These are phyloP conservation scores for Xylaria arbuscula DNA, from an alignment of 2,329 filamentous ascomycete genomes.

Conservation along the genomic window DNA sequence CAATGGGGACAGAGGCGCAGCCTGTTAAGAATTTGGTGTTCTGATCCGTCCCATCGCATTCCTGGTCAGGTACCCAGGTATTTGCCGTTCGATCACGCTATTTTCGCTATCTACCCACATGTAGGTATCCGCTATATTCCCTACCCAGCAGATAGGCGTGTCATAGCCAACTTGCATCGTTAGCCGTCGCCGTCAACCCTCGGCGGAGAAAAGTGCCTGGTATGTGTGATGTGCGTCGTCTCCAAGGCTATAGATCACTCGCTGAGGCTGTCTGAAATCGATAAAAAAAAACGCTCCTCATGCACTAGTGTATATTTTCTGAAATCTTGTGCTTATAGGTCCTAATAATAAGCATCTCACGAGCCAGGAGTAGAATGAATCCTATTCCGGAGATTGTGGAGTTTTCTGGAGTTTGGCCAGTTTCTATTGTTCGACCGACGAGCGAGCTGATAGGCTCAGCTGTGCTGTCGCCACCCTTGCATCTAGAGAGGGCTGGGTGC, in stretches of 20 bases:
- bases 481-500: conserved; percentile 34
- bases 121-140: neutral
- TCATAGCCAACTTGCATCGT: conserved; percentile 1
- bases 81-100: conserved; percentile 24
- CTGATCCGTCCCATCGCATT: conserved; percentile 32
- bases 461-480: conserved; percentile 39
- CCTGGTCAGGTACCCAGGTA: conserved; percentile 17
- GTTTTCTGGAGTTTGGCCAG: conserved; percentile 48
- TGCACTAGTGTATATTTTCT: neutral
- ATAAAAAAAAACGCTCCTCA: neutral
- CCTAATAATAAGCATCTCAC: conserved; percentile 32
- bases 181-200: neutral
- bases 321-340: neutral
- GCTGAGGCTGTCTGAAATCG: neutral
- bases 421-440: conserved; percentile 45
- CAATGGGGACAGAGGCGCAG: conserved; percentile 15
- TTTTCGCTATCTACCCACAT: neutral
- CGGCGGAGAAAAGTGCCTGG: neutral
- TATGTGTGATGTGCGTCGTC: neutral
- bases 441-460: conserved; percentile 46
- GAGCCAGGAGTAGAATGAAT: conserved; percentile 31
- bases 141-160: neutral
- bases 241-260: neutral
- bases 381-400: conserved; percentile 42
- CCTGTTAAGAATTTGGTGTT: conserved; percentile 29